These are phyloP conservation scores for Alternaria angustiovoidea DNA, from an alignment of 2,329 filamentous ascomycete genomes.

Conservation along the genomic window DNA sequence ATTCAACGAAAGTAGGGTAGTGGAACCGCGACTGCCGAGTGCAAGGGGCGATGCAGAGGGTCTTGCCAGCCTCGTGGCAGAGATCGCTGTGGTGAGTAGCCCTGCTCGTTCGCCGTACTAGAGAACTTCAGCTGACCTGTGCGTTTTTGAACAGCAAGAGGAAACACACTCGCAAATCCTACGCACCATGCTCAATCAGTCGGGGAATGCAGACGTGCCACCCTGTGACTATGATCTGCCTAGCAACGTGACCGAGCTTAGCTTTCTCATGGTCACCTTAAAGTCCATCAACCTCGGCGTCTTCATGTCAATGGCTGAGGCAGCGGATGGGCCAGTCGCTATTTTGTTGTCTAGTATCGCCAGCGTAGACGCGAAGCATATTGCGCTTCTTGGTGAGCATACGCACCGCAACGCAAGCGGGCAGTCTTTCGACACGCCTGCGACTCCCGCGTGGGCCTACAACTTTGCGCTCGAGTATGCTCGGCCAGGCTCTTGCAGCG, in stretches of 20 bases:
- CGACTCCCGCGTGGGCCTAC: conserved; percentile 11
- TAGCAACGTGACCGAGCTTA: neutral
- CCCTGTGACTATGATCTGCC: neutral
- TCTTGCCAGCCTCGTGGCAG: conserved; percentile 1
- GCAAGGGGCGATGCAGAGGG: neutral
- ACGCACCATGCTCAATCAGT: no score
- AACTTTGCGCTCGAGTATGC: conserved; percentile 8
- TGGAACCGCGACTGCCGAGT: neutral
- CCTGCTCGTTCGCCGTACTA: neutral
- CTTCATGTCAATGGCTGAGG: conserved; percentile 10
- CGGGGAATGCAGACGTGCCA: neutral
- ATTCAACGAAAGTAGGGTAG: neutral
- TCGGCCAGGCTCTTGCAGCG: conserved; percentile 8
- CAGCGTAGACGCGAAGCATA: conserved; percentile 8
- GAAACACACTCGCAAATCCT: neutral
- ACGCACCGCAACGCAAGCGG: conserved; percentile 5
- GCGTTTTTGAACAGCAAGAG: conserved; percentile 4
- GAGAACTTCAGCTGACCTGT: neutral
- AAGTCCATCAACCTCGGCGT: neutral
- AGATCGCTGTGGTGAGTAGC: conserved; percentile 8
- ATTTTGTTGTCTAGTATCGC: conserved; percentile 14
- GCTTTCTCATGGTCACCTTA: no score
- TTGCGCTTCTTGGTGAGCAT: conserved; percentile 6
- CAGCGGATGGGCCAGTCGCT: conserved; percentile 4
- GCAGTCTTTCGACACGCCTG: conserved; percentile 11